Conservation (phyloP, 495 filamentous ascomycete species). For the Bacidia gigantensis region DNA sequence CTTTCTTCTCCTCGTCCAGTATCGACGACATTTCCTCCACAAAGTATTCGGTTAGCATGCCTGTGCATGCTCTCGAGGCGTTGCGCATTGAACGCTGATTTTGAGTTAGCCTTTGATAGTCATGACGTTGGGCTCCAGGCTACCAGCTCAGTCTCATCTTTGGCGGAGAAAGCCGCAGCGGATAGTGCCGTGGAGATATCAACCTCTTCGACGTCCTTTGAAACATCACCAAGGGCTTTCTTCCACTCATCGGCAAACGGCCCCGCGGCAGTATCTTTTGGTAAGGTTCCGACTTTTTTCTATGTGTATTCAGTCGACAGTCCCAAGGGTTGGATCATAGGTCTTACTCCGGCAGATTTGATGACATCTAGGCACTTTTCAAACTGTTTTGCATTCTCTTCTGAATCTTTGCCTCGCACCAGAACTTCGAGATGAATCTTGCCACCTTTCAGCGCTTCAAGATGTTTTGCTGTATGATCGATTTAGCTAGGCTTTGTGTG, state of each 20-base stretch:
- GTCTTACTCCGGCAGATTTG: constrained; percentile 69
- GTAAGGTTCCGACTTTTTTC: constrained; percentile 78
- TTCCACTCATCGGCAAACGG: constrained; percentile 96
- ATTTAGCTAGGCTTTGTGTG: background rate
- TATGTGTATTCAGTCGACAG: constrained; percentile 25
- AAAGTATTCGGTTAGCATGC: constrained; percentile 84
- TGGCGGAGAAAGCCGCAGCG: constrained; percentile 72
- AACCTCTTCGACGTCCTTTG: constrained; percentile 75
- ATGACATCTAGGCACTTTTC: constrained; percentile 69
- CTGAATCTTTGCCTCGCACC: constrained; percentile 76
- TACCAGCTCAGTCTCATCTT: constrained; percentile 86
- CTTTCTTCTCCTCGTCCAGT: constrained; percentile 89
- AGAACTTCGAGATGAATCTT: constrained; percentile 83
- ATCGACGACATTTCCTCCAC: constrained; percentile 94
- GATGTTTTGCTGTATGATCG: constrained; percentile 58
- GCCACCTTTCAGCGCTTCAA: constrained; percentile 83
- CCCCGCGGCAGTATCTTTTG: constrained; percentile 70
- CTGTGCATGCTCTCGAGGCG: constrained; percentile 82
- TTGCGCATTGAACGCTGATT: constrained; percentile 74
- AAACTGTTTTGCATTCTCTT: constrained; percentile 77
- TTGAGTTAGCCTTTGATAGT: constrained; percentile 4
- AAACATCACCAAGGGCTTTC: constrained; percentile 56
- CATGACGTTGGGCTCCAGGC: constrained; percentile 14
- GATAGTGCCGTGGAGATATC: constrained; percentile 77
- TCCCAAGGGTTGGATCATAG: constrained; percentile 17